phyloP scores from a whole-genome alignment of 2,329 filamentous ascomycete species.

The Mariannaea elegans region DNA sequence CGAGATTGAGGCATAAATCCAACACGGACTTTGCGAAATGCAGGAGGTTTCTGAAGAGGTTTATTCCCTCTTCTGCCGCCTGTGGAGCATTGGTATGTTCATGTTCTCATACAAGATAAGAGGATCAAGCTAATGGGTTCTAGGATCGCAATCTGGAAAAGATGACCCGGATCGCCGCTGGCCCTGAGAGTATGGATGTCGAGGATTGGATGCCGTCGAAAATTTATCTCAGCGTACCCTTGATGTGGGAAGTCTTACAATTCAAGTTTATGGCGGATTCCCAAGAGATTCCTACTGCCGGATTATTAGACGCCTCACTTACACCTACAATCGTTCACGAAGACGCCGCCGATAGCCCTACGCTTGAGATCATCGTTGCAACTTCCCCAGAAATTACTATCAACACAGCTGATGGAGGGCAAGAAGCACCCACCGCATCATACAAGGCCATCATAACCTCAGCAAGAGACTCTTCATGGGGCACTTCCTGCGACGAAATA shows the following conservation, averaged over 20 bases:
- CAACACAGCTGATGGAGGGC: conserved; percentile 60
- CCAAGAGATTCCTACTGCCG: conserved; percentile 46
- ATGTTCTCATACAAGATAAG: neutral
- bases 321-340: conserved; percentile 42
- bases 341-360: conserved; percentile 48
- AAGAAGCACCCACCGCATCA: conserved; percentile 55
- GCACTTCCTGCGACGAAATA: conserved; percentile 41
- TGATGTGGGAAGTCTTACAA: conserved; percentile 63
- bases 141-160: conserved; percentile 58
- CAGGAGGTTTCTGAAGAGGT: conserved; percentile 57
- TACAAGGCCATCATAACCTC: conserved; percentile 41
- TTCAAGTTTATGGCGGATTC: conserved; percentile 53
- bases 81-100: conserved; percentile 54
- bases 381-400: conserved; percentile 61
- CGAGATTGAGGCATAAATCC: conserved; percentile 59
- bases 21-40: conserved; percentile 62
- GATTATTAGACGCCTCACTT: conserved; percentile 55
- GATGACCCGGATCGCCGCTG: conserved; percentile 59
- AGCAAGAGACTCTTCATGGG: conserved; percentile 24
- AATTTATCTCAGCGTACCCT: conserved; percentile 60
- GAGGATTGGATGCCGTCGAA: conserved; percentile 63
- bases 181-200: conserved; percentile 56
- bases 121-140: conserved; percentile 14
- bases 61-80: conserved; percentile 56
- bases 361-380: conserved; percentile 59